phyloP scores from a whole-genome alignment of 2,329 filamentous ascomycete species.

The Exophiala dermatitidis region DNA sequence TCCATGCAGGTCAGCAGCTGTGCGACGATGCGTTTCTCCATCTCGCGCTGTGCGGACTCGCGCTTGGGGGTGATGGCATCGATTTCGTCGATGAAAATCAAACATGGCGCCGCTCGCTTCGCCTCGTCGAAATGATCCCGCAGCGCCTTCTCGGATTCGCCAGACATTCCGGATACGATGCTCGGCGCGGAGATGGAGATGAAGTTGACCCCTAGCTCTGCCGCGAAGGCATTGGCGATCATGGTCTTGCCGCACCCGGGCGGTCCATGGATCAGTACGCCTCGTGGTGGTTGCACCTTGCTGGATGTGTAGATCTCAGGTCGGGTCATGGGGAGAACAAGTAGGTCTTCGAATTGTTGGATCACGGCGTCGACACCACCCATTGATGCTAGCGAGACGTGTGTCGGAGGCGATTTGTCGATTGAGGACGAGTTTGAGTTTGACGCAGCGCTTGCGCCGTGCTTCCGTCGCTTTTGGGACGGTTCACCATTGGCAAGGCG shows the following conservation, averaged over 20 bases:
- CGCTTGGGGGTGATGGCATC: conserved; percentile 84
- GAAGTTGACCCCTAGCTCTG: conserved; percentile 67
- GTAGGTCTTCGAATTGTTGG: conserved; percentile 59
- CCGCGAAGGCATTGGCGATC: conserved; percentile 72
- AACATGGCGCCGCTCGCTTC: conserved; percentile 72
- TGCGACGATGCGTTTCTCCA: conserved; percentile 79
- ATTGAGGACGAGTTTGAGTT: conserved; percentile 40
- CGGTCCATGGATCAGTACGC: conserved; percentile 72
- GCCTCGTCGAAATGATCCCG: conserved; percentile 83
- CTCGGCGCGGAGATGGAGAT: conserved; percentile 76
- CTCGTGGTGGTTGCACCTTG: conserved; percentile 62
- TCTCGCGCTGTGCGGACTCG: conserved; percentile 75
- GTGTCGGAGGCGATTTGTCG: conserved; percentile 58
- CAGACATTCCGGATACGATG: conserved; percentile 78
- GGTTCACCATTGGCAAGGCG: conserved; percentile 60
- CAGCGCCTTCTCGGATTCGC: conserved; percentile 81
- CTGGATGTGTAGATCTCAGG: conserved; percentile 59
- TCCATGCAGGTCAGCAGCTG: conserved; percentile 85
- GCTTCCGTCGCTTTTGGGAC: conserved; percentile 57
- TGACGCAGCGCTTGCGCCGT: conserved; percentile 33
- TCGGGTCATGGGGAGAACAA: conserved; percentile 64
- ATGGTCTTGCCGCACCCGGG: conserved; percentile 83
- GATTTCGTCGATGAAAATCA: conserved; percentile 88
- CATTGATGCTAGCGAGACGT: conserved; percentile 62
- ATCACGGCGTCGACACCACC: conserved; percentile 70